Evolutionary conservation across 83 land plant genomes (phyloP), one percentile per base, ranked within the genome.

Genomic region (Picea abies): DNA sequence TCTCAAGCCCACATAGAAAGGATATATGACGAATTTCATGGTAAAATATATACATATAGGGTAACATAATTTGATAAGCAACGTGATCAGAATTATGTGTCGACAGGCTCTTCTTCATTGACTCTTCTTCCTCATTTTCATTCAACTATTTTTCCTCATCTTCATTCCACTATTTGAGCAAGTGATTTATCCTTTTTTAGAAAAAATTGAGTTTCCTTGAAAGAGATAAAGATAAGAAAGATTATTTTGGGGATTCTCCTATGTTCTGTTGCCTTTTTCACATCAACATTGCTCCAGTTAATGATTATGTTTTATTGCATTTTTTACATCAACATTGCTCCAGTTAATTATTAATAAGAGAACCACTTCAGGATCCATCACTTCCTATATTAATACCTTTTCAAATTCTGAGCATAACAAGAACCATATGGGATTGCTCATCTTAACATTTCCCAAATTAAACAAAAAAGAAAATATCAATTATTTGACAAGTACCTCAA

Each of bases 401-500:
- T n/a, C 63, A 56, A 49, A 73, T 60, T 12, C 12, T 7, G 49
- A 72, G 56, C 23, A 41, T 16, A 10, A 52, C 17, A 75, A 7
- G 26, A 12, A 19, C 62, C 56, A 17, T n/a, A 19, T n/a, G 8
- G 23, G 61, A 60, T 32, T 61, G 29, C 1, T 75, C 17, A 56
- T 17, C 60, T 29, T 37, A 23, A 10, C 39, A 41, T 47, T n/a
- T n/a, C n/a, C n/a, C n/a, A n/a, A n/a, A n/a, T n/a, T n/a, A n/a
- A n/a, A n/a, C n/a, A n/a, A n/a, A n/a, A 25, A 61, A 58, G 60
- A 70, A 84, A 16, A 8, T 87, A 75, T 81, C 84, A 5, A 84
- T 87, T 2, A 63, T 87, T 19, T 87, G 89, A 86, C 86, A 84
- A 60, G 63, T 84, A 47, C 89, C 89, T 39, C 89, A 84, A 79